Conservation (phyloP, 2,329 filamentous ascomycete species). For the Exophiala aquamarina region DNA sequence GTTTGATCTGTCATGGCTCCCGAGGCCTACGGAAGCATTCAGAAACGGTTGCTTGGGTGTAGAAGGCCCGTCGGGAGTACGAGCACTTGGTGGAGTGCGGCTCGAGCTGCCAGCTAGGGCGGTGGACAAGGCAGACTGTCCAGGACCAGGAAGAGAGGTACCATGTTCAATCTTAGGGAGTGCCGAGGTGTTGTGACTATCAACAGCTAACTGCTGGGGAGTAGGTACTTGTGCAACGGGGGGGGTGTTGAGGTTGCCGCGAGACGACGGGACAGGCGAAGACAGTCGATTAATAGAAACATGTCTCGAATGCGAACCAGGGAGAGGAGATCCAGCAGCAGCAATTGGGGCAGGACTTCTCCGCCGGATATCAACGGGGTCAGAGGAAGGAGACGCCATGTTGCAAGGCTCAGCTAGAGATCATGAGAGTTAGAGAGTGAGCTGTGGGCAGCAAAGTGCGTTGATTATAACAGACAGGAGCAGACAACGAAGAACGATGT, state of each 20-base stretch:
- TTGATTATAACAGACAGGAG: neutral
- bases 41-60: slow-evolving; percentile 12
- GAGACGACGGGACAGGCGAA: slow-evolving; percentile 54
- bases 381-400: slow-evolving; percentile 18
- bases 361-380: slow-evolving; percentile 24
- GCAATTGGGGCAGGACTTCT: slow-evolving; percentile 13
- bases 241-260: slow-evolving; percentile 46
- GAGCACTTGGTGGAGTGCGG: slow-evolving; percentile 42
- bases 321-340: slow-evolving; percentile 36
- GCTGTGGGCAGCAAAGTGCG: too few relatives aligned
- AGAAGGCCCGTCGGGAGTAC: slow-evolving; percentile 43
- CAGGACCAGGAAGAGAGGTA: slow-evolving; percentile 70
- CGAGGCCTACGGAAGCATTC: slow-evolving; percentile 59
- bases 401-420: neutral
- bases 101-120: slow-evolving; percentile 77
- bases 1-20: slow-evolving; percentile 52
- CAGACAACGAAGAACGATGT: neutral
- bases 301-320: slow-evolving; percentile 49
- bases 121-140: slow-evolving; percentile 82
- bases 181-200: slow-evolving; percentile 56
- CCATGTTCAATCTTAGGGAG: slow-evolving; percentile 61
- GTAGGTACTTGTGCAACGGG: slow-evolving; percentile 52
- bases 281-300: slow-evolving; percentile 56
- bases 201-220: slow-evolving; percentile 46
- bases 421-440: neutral